Percentiles rank a stretch among this genome's conserved stretches.
phyloP scores from a whole-genome alignment of 2,329 filamentous ascomycete genomes.

The Venturia pyrina region DNA sequence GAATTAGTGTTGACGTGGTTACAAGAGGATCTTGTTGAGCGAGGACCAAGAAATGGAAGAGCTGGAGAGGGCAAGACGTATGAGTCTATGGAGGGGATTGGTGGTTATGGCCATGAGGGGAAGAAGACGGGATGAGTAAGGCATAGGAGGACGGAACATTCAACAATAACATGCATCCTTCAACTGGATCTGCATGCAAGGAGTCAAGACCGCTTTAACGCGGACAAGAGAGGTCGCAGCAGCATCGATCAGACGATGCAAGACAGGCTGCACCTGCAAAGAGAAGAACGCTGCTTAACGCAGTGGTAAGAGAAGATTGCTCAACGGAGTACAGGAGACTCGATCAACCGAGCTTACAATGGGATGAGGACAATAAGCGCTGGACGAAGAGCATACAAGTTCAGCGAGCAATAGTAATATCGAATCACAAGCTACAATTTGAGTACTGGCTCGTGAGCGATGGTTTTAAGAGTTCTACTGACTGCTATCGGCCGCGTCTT shows the following conservation, averaged over 20 bases:
- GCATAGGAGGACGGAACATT: neutral
- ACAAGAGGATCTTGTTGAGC: constrained; percentile 63
- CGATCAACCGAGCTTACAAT: neutral
- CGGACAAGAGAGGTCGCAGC: neutral
- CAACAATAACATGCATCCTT: constrained; percentile 1
- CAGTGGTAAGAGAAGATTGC: neutral
- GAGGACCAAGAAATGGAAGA: constrained; percentile 62
- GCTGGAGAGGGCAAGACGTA: constrained; percentile 57
- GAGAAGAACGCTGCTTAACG: neutral
- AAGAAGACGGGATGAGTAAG: constrained; percentile 5
- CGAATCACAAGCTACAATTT: neutral
- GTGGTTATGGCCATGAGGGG: constrained; percentile 54
- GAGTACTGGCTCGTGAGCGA: neutral
- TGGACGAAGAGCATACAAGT: neutral
- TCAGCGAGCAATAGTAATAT: neutral
- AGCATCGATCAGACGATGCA: neutral
- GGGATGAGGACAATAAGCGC: neutral
- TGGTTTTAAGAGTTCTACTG: too few species aligned
- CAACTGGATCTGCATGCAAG: neutral
- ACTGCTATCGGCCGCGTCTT: too few species aligned
- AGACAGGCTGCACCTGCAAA: neutral
- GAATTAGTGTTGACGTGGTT: constrained; percentile 86
- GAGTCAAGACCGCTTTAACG: constrained; percentile 6
- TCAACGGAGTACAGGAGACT: neutral
- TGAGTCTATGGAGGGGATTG: constrained; percentile 45